Evolutionary conservation across 2,329 filamentous ascomycete species (phyloP), one percentile per base, ranked within the genome.

Genomic region (Dendrostoma leiphaemia): DNA sequence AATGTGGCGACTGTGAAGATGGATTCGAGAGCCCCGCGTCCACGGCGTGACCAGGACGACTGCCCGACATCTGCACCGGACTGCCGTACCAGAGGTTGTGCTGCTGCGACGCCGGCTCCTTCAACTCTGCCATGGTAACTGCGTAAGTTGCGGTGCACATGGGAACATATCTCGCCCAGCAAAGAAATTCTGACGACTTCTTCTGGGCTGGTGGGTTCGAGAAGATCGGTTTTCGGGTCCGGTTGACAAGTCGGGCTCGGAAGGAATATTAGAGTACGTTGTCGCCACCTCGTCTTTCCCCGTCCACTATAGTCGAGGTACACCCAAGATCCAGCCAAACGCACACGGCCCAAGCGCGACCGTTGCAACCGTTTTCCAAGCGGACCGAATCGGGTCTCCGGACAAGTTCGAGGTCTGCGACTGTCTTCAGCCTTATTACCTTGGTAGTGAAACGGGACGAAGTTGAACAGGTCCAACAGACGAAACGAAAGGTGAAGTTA

Each of bases 91-190:
- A 84, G 63, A 84, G 70, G 68, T 74, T 77, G 63, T 76, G 74
- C 69, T 76, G 74, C 69, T 83, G 81, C 48, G 44, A 46, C 67
- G 76, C 70, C 65, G 79, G 72, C 70, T 84, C 81, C 76, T 83
- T 83, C 74, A 84, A 69, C 68, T 84, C 81, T 78, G 81, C 79
- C 81, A 84, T 84, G 68, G 76, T 81, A 67, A 78, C 77, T 73
- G 80, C 78, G 70, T 83, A 82, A 62, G 80, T 80, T 69, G 79
- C 79, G 73, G 80, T 80, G 75, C 81, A 82, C 79, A 83, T 83
- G 77, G 71, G 78, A 74, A 67, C 78, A 80, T 81, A 65, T 74
- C 75, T 66, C 57, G 62, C 59, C 58, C 52, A 58, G 51, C 45
- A 56, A 51, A 57, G 54, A 32, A 21, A 31, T 40, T 19, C 35